Conservation (phyloP, 164 flowering plant species). For the Santalum album region DNA sequence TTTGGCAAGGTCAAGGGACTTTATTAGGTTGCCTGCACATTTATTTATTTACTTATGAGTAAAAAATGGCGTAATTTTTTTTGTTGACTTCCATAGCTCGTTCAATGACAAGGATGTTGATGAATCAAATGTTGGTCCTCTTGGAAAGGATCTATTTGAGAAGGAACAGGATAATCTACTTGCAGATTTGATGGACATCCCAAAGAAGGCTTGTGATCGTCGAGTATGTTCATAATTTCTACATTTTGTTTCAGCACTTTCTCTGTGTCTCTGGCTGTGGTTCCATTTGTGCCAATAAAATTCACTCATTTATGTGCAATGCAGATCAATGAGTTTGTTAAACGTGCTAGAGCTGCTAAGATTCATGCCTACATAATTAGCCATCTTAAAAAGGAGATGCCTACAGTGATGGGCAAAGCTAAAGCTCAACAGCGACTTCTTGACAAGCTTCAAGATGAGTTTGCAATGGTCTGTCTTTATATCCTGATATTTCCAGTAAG, state of each 20-base stretch:
- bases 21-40: too few species aligned
- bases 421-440: slow-evolving; percentile 77
- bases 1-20: too few species aligned
- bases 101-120: too few species aligned
- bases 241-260: too few species aligned
- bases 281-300: too few species aligned
- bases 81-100: too few species aligned
- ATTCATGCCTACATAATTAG: slow-evolving; percentile 93
- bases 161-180: slow-evolving; percentile 1
- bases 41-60: too few species aligned
- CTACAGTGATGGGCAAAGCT: slow-evolving; percentile 88
- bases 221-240: not conserved
- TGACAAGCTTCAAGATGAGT: slow-evolving; percentile 77
- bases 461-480: slow-evolving; percentile 52
- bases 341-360: slow-evolving; percentile 97
- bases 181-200: not conserved
- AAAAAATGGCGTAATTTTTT: too few species aligned
- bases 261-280: too few species aligned
- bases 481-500: too few species aligned
- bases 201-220: slow-evolving; percentile 5
- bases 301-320: not conserved
- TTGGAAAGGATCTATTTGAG: slow-evolving; percentile 4
- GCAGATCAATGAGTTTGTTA: slow-evolving; percentile 95
- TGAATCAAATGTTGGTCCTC: not conserved
- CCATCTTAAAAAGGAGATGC: slow-evolving; percentile 95